Base-by-base conservation (phyloP, 768 basidiomycete genomes). In the Termitomyces sp. region DNA sequence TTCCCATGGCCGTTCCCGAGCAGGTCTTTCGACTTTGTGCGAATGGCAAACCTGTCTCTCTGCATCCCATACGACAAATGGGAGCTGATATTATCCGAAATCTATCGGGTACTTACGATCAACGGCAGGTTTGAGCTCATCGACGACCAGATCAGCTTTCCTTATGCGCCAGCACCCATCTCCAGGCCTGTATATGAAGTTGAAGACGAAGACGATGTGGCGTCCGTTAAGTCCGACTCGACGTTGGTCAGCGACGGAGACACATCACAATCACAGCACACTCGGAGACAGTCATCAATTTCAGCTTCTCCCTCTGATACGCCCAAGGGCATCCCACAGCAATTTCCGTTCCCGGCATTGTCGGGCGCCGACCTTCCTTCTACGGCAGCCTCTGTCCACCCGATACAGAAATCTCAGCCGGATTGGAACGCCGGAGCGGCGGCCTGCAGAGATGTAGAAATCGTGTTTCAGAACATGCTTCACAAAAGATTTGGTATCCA, bases 41-140 rank as follows among this genome's bases (percentile, higher is more conserved):
- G 89, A 37, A 83, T 92, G 78, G 83, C 87, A 12, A 84, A 89
- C 58, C 71, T 89, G 10, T 71, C 76, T 11, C 73, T 87, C 14
- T 81, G 79, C 62, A 75, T 93, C 48, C 87, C 88, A 0, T 67
- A 76, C 44, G 71, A 78, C 5, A 69, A 75, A 40, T 92, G 90
- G 90, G 70, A 77, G 33, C 69, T 70, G 17, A 71, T 92, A 11
- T 56, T 92, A 19, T 60, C 65, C 0, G 86, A 93, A 75, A 79
- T 78, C 5, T 68, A 75, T 15, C 85, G 91, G 26, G 77, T 92
- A 10, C 73, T 92, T 14, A 72, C 70, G 12, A 73, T 73, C 6
- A 80, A 76, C 15, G 90, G 91, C 3, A 78, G 80, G 9, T 70
- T 92, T 2, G 91, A 93, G 67, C 63, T 91, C 48, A 82, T 92